Base-by-base conservation (phyloP, 352 stramenopile genomes). In the Globisporangium mamillatum region DNA sequence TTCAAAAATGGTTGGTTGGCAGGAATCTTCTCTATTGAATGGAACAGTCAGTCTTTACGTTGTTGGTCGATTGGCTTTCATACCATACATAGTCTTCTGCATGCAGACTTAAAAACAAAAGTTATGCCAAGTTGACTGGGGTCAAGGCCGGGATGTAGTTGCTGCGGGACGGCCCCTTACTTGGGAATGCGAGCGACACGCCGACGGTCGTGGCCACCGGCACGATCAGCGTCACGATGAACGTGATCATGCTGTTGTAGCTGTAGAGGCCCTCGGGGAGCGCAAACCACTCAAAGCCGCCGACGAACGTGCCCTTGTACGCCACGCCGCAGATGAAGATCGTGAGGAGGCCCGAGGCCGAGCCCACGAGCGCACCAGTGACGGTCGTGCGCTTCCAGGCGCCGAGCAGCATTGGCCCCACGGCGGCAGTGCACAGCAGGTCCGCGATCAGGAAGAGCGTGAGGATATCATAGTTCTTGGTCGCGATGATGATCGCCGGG, bases 391-490 rank as follows among this genome's bases (percentile, higher is more conserved):
- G 80, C 54, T 80, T 76, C 85, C 85, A 93, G 16, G 72, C 71
- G 4, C 75, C 75, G 0, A 93, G 75, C n/a, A 93, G 73, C 81
- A 93, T 91, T 4, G 85, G 85, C 0, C 85, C 85, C 44, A 93
- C 79, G 0, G 85, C 83, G 32, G 85, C 85, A 24, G 83, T 90
- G 64, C 85, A 93, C 18, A 93, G 63, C 66, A 93, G 59, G 57
- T 93, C 85, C 20, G 85, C 82, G 58, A 93, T 93, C 24, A 93
- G 68, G 53, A 91, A 91, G 18, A 93, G 79, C 48, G 72, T 89
- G 64, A 93, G 60, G 55, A 93, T 89, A 62, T 89, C 70, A 69
- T 87, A 88, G 58, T 81, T 65, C 60, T 91, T 81, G 57, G 88
- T 76, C 9, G 82, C 85, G 56, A 93, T 89, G 6, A 79, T 60